Evolutionary conservation across 2,329 filamentous ascomycete species (phyloP).

Genomic region (Fusarium annulatum): DNA sequence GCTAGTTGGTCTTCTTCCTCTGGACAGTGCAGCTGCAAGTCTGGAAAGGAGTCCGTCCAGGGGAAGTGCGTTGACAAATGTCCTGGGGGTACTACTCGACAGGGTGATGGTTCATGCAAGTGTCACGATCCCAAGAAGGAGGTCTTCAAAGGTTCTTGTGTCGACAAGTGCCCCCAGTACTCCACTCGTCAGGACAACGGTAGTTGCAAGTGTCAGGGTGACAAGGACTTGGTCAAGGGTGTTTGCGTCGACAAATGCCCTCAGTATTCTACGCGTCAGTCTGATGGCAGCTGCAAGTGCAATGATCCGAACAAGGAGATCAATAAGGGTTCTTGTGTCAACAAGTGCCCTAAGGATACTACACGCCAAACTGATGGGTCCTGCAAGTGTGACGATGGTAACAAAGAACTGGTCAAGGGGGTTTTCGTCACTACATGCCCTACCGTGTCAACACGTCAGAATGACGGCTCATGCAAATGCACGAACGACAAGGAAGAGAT

Average conservation of each 20-base stretch:
- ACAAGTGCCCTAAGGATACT: background rate
- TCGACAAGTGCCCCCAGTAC: background rate
- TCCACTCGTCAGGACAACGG: background rate
- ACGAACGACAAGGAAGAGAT: background rate
- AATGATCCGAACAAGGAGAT: background rate
- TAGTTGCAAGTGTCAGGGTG: background rate
- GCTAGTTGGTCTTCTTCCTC: background rate
- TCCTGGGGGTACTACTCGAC: background rate
- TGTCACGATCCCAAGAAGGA: background rate
- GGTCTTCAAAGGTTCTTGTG: background rate
- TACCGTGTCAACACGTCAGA: fast-evolving
- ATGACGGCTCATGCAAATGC: background rate
- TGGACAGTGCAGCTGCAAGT: background rate
- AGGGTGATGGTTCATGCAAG: background rate
- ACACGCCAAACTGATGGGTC: background rate
- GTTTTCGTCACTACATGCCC: background rate
- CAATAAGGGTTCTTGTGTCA: background rate
- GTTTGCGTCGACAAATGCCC: background rate
- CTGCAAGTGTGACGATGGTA: background rate
- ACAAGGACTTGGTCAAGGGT: background rate
- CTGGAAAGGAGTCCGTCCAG: background rate
- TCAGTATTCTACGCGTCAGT: background rate
- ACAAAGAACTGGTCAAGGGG: background rate
- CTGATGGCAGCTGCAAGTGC: background rate
- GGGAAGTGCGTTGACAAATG: background rate